Conservation (phyloP, 2,329 filamentous ascomycete species). For the Coniochaeta sp. region DNA sequence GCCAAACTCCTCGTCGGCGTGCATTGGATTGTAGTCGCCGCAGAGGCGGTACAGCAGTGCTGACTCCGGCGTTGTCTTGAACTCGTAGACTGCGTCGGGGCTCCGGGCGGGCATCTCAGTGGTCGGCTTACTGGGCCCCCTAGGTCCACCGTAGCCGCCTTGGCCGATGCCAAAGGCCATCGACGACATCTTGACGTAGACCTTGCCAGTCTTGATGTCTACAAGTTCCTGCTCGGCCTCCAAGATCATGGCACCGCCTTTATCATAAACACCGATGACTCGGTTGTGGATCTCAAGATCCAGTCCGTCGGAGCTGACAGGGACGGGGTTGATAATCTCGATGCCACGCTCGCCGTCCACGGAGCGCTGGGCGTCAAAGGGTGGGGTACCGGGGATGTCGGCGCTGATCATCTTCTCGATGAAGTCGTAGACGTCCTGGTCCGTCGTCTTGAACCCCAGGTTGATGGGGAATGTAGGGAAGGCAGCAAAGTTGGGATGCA, state of each 20-base stretch:
- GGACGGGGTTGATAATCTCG: constrained; percentile 68
- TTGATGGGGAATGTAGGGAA: constrained; percentile 87
- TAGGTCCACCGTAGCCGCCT: constrained; percentile 78
- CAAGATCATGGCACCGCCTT: constrained; percentile 74
- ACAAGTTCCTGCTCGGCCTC: constrained; percentile 74
- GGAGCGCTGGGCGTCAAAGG: constrained; percentile 65
- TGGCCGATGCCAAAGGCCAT: constrained; percentile 77
- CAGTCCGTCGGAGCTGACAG: constrained; percentile 60
- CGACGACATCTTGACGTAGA: constrained; percentile 62
- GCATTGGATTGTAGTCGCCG: constrained; percentile 90
- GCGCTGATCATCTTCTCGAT: constrained; percentile 60
- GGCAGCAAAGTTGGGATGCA: constrained; percentile 76
- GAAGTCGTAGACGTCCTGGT: constrained; percentile 76
- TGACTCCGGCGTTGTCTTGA: constrained; percentile 65
- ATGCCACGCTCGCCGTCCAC: constrained; percentile 81
- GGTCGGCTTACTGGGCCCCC: constrained; percentile 72
- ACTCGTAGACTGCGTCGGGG: constrained; percentile 62
- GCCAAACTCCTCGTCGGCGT: constrained; percentile 78
- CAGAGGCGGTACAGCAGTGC: constrained; percentile 77
- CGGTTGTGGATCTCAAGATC: constrained; percentile 71
- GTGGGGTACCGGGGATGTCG: constrained; percentile 67
- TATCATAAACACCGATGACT: constrained; percentile 82
- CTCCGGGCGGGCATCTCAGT: constrained; percentile 64
- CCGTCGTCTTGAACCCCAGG: constrained; percentile 73
- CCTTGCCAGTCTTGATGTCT: constrained; percentile 58